Evolutionary conservation across 2,329 filamentous ascomycete species (phyloP).

Genomic region (Harringtonia lauricola): DNA sequence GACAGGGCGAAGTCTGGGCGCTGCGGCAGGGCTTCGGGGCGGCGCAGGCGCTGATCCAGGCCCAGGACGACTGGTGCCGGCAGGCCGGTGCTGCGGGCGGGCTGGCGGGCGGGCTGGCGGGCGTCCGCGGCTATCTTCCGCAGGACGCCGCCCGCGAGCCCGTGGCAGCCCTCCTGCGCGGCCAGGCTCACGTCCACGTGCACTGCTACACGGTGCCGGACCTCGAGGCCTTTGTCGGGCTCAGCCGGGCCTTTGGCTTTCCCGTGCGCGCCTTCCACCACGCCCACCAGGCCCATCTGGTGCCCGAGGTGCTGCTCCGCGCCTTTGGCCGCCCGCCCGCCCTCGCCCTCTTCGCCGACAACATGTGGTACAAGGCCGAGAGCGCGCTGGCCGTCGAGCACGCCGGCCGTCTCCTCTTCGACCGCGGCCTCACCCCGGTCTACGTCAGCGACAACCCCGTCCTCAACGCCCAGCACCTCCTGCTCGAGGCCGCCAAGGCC

Average conservation of each 20-base stretch:
- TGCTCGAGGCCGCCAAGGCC: constrained; percentile 13
- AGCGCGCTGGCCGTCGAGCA: constrained; percentile 25
- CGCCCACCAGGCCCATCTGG: constrained; percentile 26
- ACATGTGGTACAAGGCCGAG: constrained; percentile 29
- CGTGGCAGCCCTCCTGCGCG: constrained; percentile 27
- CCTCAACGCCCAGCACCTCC: constrained; percentile 3
- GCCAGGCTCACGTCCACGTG: constrained; percentile 28
- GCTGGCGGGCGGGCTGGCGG: no score
- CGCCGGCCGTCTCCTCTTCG: constrained; percentile 27
- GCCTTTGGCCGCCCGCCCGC: constrained; percentile 27
- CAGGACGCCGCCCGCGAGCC: no score
- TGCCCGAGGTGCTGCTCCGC: constrained; percentile 18
- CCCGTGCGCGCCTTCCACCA: constrained; percentile 29
- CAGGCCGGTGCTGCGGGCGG: neutral
- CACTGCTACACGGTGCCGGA: constrained; percentile 34
- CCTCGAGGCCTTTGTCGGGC: constrained; percentile 29
- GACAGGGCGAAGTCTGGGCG: constrained; percentile 28
- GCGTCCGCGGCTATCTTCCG: no score
- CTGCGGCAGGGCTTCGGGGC: constrained; percentile 27
- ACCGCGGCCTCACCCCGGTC: constrained; percentile 28
- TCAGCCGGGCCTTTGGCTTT: constrained; percentile 31
- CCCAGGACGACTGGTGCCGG: constrained; percentile 21
- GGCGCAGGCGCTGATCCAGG: constrained; percentile 22
- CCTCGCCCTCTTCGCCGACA: constrained; percentile 30
- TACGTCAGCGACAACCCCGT: constrained; percentile 3